Conservation (phyloP, 495 filamentous ascomycete genomes). For the Podospora tetraspora region DNA sequence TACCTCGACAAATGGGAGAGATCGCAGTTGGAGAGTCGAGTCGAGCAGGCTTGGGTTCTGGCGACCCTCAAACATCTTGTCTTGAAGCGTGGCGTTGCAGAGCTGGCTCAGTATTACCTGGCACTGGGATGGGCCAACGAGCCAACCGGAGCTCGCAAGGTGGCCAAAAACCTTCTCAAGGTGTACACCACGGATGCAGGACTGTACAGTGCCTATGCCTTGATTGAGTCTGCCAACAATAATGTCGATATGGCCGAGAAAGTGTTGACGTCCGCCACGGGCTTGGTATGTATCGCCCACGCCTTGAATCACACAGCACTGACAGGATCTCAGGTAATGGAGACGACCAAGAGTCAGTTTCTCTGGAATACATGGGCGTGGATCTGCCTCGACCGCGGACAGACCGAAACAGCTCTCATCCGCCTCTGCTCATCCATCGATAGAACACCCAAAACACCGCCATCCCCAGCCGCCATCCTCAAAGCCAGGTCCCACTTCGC, state of each 20-base stretch:
- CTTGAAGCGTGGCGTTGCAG: conserved; percentile 35
- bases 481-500: conserved; percentile 53
- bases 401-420: conserved; percentile 30
- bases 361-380: conserved; percentile 71
- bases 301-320: background rate
- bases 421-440: conserved; percentile 30
- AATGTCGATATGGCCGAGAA: conserved; percentile 52
- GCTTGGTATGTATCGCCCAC: conserved; percentile 9
- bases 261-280: conserved; percentile 57
- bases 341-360: conserved; percentile 39
- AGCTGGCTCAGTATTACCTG: conserved; percentile 65
- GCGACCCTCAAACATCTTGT: conserved; percentile 54
- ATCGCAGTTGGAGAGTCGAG: conserved; percentile 3
- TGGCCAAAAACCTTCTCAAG: conserved; percentile 68
- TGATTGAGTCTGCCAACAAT: conserved; percentile 59
- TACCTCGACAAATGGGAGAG: conserved; percentile 25
- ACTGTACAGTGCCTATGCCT: conserved; percentile 74
- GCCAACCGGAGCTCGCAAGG: conserved; percentile 55
- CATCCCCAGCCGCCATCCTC: conserved; percentile 44
- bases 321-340: conserved; percentile 9
- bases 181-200: conserved; percentile 55
- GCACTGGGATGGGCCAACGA: conserved; percentile 61
- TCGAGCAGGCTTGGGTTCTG: conserved; percentile 46
- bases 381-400: conserved; percentile 52
- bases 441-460: background rate